phyloP scores from a whole-genome alignment of 345 rosid genomes.

The Alliaria petiolata region DNA sequence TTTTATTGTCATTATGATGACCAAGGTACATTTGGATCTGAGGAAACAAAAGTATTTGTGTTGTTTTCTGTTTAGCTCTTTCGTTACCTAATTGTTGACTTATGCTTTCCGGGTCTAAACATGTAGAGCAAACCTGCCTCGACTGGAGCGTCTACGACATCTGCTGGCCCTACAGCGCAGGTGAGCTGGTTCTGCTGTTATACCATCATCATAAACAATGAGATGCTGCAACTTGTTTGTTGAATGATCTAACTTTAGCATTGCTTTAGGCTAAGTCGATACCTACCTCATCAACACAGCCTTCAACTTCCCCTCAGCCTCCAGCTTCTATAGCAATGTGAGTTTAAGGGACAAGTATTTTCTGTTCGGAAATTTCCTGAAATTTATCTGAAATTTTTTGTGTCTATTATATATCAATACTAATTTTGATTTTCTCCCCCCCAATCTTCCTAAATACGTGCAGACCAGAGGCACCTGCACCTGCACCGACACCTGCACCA shows the following conservation, averaged over 20 bases:
- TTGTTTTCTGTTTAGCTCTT: neutral
- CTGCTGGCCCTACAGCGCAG: constrained; percentile 48
- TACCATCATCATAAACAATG: neutral
- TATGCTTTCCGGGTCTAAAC: neutral
- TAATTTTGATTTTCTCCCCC: neutral
- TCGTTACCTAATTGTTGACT: neutral
- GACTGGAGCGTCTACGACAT: constrained; percentile 50
- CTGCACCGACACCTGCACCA: neutral
- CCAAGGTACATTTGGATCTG: constrained; percentile 48
- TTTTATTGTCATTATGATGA: constrained; percentile 77
- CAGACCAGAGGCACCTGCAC: no score
- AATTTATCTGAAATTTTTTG: neutral
- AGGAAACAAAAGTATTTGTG: neutral
- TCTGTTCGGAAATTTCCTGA: neutral
- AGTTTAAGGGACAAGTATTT: constrained; percentile 22
- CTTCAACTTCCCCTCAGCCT: constrained; percentile 42
- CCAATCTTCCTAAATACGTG: neutral
- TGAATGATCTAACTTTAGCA: neutral
- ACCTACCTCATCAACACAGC: constrained; percentile 36
- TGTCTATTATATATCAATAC: neutral
- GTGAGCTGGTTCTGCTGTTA: constrained; percentile 29
- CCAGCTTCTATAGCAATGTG: constrained; percentile 41
- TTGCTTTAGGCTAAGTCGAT: constrained; percentile 48
- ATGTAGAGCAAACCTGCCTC: constrained; percentile 57
- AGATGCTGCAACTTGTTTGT: constrained; percentile 11